Base-by-base conservation (phyloP, 192 early-diverging fungal species). In the Linnemannia zychae region DNA sequence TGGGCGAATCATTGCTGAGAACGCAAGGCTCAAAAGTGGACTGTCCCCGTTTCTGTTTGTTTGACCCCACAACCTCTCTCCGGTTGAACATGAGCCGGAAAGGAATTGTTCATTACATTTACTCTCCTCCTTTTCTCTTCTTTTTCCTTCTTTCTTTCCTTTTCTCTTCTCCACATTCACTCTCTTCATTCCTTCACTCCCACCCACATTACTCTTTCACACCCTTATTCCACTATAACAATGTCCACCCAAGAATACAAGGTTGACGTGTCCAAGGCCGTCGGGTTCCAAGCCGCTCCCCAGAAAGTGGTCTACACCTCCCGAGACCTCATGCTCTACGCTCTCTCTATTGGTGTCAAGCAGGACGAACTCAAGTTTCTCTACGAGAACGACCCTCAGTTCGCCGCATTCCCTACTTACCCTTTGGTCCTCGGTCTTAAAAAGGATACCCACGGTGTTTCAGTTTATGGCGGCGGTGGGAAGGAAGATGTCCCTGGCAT, bases 271-370 rank as follows among this genome's bases (percentile, higher is more conserved):
- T 65, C 57, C n/a, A 94, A 94, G 81, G 91, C 91, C 16, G 91
- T 89, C 65, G 93, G 92, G 17, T 88, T 82, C 81, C 60, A 89
- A 46, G 88, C 74, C 18, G 87, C 67, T 6, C 79, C 71, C 7
- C 60, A 74, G 18, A 72, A 85, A 63, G 91, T 94, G 17, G 60
- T 77, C 9, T 95, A 89, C 80, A 95, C 92, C 75, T 80, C 92
- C 18, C 88, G 95, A 12, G 95, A 96, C 79, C 82, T 94, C 11
- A 89, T 95, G 67, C 80, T 96, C n/a, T 96, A 96, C 72, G 94
- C 94, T 15, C 74, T 95, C 24, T 91, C 94, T 12, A 88, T 96
- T 34, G 93, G 93, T 22, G 89, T 92, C 69, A 81, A 84, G 46
- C 82, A 82, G 24, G 82, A 87, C 37, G 94, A 96, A 38, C 88